phyloP scores from a whole-genome alignment of 1,284 basidiomycete species.

The Boletus mariae region DNA sequence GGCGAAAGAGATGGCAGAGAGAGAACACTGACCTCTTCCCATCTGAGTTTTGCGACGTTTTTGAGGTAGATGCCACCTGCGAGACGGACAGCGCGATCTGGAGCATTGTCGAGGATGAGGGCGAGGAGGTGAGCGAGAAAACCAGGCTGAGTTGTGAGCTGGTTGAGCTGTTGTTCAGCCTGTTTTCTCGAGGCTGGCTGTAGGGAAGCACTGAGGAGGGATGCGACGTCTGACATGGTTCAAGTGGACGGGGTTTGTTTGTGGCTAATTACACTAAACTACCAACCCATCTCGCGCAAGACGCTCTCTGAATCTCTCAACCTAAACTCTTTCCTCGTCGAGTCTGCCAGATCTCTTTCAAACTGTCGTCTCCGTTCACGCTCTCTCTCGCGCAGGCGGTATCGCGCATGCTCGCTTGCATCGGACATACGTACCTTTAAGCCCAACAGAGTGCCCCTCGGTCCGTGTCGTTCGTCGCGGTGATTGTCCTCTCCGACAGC shows the following conservation, averaged over 20 bases:
- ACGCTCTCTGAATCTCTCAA: conserved; percentile 24
- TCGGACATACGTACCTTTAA: conserved; percentile 25
- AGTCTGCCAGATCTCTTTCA: background rate
- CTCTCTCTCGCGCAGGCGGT: conserved; percentile 23
- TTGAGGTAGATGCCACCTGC: conserved; percentile 87
- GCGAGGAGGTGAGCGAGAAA: conserved; percentile 73
- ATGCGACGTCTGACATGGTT: conserved; percentile 61
- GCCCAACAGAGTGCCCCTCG: conserved; percentile 15
- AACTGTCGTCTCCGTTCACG: conserved; percentile 12
- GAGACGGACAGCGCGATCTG: conserved; percentile 71
- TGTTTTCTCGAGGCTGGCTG: conserved; percentile 70
- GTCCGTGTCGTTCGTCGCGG: background rate
- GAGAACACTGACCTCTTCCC: conserved; percentile 70
- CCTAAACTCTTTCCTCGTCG: conserved; percentile 9
- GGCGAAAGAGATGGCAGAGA: background rate
- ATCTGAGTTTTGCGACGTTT: conserved; percentile 80
- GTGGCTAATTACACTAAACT: conserved; percentile 5
- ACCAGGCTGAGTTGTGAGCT: conserved; percentile 68
- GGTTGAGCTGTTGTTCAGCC: conserved; percentile 73
- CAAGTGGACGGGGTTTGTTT: conserved; percentile 12
- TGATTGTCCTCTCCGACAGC: background rate
- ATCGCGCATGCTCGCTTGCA: conserved; percentile 26
- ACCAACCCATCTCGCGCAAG: conserved; percentile 24
- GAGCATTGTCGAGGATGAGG: conserved; percentile 66
- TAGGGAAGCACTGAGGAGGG: conserved; percentile 70